Evolutionary conservation across 768 basidiomycete genomes (phyloP), one percentile per base, ranked within the genome.

Genomic region (Mycena floridula): DNA sequence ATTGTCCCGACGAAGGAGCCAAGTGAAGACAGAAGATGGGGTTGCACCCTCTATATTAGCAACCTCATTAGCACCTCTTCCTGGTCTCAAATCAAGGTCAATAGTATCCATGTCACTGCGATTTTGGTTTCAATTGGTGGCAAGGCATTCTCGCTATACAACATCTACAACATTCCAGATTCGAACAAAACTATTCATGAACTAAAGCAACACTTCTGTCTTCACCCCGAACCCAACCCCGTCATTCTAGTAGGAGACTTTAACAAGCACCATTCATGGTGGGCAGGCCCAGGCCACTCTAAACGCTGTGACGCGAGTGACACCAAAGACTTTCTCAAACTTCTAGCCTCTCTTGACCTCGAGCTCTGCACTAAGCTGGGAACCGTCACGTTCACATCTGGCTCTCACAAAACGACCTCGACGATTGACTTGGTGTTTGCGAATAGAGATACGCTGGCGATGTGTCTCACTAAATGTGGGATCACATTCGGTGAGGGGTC

Each of bases 211-310:
- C 13, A 16, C 1, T 15, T n/a, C n/a, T n/a, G n/a, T n/a, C n/a
- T n/a, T n/a, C n/a, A n/a, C n/a, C n/a, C n/a, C n/a, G 25, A 3
- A 11, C 28, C 4, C 13, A 2, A 1, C 16, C 35, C 11, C 45
- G 50, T 3, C 42, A 46, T 42, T 51, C 36, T 26, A 51, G 47
- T n/a, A 45, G 44, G 23, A 43, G n/a, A 51, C n/a, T n/a, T n/a
- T n/a, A n/a, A n/a, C n/a, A n/a, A n/a, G n/a, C n/a, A n/a, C 46
- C 46, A 51, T 22, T 28, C 30, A 1, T 23, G 44, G 21, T 51
- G 46, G 50, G 16, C 50, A 0, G 50, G 50, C 0, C 42, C 39
- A 7, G 16, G 13, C n/a, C 15, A 24, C n/a, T 39, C 37, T 1
- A 16, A 44, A 8, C 43, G 46, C 16, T 43, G 43, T 0, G n/a